Conservation (phyloP, 495 filamentous ascomycete genomes). For the Hypomontagnella monticulosa region DNA sequence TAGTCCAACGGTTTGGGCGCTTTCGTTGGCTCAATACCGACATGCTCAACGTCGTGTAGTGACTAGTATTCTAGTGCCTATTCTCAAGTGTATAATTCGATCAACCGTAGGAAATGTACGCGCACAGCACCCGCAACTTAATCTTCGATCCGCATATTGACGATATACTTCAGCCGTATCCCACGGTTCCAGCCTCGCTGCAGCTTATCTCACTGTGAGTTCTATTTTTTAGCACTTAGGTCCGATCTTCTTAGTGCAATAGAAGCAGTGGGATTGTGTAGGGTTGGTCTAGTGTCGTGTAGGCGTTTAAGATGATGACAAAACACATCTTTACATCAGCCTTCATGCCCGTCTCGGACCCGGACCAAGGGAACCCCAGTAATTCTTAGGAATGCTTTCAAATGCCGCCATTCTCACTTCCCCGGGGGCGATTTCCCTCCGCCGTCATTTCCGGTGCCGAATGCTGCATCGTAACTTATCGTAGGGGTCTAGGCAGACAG, state of each 20-base stretch:
- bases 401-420: constrained; percentile 4
- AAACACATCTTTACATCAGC: constrained; percentile 9
- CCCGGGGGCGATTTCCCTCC: constrained; percentile 18
- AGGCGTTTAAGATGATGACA: constrained; percentile 21
- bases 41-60: background rate
- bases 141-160: constrained; percentile 18
- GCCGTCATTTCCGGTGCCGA: constrained; percentile 24
- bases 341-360: constrained; percentile 41
- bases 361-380: constrained; percentile 41
- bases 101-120: background rate
- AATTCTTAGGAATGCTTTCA: constrained; percentile 18
- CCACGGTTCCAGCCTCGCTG: background rate
- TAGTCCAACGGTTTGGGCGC: constrained; percentile 5
- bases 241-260: constrained; percentile 4
- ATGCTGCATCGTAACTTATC: constrained; percentile 32
- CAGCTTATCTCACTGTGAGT: background rate
- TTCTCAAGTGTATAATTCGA: background rate
- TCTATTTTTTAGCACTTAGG: constrained; percentile 1
- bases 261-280: constrained; percentile 7
- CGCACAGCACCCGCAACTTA: constrained; percentile 28
- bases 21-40: background rate
- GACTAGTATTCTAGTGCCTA: background rate
- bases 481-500: constrained; percentile 7
- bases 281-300: constrained; percentile 21
- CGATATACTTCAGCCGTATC: constrained; percentile 13